phyloP scores from a whole-genome alignment of 352 stramenopile species.

The Phytophthora foliorum region DNA sequence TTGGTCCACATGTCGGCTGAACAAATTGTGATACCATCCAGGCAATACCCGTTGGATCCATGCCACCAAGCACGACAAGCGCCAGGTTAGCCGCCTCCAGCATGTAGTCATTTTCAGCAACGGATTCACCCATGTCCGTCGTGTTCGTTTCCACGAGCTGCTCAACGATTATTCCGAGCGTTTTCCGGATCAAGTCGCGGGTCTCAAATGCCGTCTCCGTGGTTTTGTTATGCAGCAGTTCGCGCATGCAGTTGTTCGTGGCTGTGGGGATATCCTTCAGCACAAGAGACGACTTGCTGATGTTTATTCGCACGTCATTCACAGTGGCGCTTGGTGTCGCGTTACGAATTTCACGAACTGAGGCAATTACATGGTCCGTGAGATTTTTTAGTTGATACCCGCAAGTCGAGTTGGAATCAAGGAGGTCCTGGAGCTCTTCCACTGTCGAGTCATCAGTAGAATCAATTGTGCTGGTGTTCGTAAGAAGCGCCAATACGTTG shows the following conservation, averaged over 20 bases:
- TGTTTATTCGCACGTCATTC: conserved; percentile 38
- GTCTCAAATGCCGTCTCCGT: conserved; percentile 35
- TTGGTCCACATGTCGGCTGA: conserved; percentile 45
- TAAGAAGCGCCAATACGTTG: conserved; percentile 31
- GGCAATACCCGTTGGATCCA: conserved; percentile 53
- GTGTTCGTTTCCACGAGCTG: conserved; percentile 31
- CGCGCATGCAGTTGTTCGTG: conserved; percentile 45
- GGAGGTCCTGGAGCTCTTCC: conserved; percentile 34
- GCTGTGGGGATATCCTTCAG: conserved; percentile 36
- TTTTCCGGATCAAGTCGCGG: conserved; percentile 39
- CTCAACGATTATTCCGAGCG: conserved; percentile 39
- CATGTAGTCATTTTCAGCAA: conserved; percentile 38
- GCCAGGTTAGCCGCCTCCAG: conserved; percentile 44
- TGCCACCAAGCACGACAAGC: conserved; percentile 36
- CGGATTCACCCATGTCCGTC: conserved; percentile 24
- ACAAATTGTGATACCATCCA: conserved; percentile 54
- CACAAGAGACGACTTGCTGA: conserved; percentile 36
- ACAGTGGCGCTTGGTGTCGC: conserved; percentile 12
- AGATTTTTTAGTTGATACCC: conserved; percentile 45
- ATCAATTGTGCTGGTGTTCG: conserved; percentile 20
- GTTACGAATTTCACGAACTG: conserved; percentile 28
- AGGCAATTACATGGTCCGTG: conserved; percentile 35
- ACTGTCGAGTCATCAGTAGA: conserved; percentile 26
- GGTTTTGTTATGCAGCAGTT: conserved; percentile 32
- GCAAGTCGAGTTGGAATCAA: conserved; percentile 44